phyloP scores from a whole-genome alignment of 805 yeast genomes.

The Komagataella pastoris region DNA sequence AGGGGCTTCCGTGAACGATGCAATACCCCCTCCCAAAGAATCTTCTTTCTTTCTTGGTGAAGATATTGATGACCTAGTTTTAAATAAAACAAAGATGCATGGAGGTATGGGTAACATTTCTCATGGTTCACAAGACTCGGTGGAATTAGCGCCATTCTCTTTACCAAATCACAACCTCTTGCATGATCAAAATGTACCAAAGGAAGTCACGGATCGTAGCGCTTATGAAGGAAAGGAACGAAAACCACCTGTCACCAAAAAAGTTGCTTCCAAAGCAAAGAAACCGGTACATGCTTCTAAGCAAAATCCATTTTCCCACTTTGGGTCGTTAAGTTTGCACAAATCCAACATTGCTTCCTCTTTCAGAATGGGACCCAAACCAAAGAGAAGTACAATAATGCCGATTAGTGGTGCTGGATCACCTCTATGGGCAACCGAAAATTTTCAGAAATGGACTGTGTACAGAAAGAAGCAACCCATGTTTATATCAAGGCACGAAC shows the following conservation, averaged over 20 bases:
- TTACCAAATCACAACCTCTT: not conserved
- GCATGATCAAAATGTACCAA: not conserved
- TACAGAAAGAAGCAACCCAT: conserved; percentile 85
- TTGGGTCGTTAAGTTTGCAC: not conserved
- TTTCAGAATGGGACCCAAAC: not conserved
- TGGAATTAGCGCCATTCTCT: not conserved
- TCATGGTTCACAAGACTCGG: not conserved
- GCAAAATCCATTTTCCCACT: not conserved
- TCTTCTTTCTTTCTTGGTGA: not conserved
- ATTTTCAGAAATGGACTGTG: conserved; percentile 53
- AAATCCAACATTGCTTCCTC: not conserved
- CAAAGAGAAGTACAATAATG: not conserved
- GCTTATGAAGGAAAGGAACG: not conserved
- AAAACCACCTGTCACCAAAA: not conserved
- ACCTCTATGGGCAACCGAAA: not conserved
- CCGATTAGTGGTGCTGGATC: not conserved
- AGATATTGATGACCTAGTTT: not conserved
- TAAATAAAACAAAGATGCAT: not conserved
- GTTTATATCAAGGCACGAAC: conserved; percentile 65
- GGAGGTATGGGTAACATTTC: not conserved
- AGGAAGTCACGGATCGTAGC: not conserved
- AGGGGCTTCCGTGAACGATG: not conserved
- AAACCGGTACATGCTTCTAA: not conserved
- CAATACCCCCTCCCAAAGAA: not conserved
- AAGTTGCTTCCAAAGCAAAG: not conserved